A percentile compares a stretch with the other conserved stretches of the same genome.
phyloP scores from a whole-genome alignment of 225 moss, liverwort and hornwort genomes.

The Thuidium tamariscinum region DNA sequence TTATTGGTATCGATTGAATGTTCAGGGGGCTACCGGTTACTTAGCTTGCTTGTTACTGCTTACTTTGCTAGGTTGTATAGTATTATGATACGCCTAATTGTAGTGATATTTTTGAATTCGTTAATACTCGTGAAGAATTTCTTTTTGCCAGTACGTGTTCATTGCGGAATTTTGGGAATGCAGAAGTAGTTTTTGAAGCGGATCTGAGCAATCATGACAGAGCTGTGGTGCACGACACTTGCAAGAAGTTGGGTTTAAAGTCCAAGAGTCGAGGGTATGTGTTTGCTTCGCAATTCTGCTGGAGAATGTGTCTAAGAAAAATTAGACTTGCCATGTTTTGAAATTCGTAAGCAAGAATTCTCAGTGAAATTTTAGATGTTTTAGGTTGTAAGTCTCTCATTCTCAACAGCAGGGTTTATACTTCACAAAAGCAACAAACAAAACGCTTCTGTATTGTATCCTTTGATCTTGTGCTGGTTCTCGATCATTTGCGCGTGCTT shows the following conservation, averaged over 20 bases:
- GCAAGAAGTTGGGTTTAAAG: conserved; percentile 95
- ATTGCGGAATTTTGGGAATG: conserved; percentile 8
- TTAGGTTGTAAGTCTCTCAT: background rate
- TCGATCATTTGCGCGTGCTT: background rate
- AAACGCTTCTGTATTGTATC: background rate
- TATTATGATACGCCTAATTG: background rate
- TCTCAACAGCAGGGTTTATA: background rate
- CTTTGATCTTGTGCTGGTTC: background rate
- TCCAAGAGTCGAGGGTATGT: conserved; percentile 93
- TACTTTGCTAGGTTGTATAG: background rate
- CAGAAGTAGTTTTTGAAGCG: conserved; percentile 86
- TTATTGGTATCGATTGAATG: background rate
- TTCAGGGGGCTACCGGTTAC: background rate
- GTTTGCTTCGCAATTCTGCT: background rate
- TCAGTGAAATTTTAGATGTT: background rate
- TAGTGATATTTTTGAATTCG: background rate
- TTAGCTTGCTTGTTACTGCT: background rate
- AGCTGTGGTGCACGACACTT: conserved; percentile 94
- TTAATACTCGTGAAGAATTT: background rate
- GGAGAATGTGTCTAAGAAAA: background rate
- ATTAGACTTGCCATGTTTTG: background rate
- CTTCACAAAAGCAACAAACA: background rate
- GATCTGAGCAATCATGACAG: conserved; percentile 94
- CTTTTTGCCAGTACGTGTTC: background rate
- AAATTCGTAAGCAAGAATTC: background rate